Percentiles rank a stretch among this genome's conserved stretches.
phyloP scores from a whole-genome alignment of 352 stramenopile species.

The Phytopythium montanum region DNA sequence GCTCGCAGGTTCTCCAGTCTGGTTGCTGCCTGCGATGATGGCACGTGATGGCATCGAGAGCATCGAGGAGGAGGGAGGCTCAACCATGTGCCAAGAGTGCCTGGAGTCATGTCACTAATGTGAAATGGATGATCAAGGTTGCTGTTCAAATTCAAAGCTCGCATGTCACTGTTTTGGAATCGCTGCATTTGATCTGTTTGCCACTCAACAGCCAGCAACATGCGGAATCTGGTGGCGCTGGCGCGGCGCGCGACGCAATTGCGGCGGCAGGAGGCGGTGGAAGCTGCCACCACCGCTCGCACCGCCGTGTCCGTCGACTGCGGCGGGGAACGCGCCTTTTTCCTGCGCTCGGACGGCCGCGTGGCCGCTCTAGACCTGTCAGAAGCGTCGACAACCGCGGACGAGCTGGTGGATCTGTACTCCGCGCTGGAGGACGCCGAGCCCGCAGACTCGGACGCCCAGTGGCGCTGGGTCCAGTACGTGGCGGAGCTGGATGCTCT shows the following conservation, averaged over 20 bases:
- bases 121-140: no score
- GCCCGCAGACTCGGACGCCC: not conserved
- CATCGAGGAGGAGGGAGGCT: no score
- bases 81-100: not conserved
- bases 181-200: not conserved
- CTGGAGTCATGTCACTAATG: constrained; percentile 2
- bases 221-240: constrained; percentile 64
- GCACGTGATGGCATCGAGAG: no score
- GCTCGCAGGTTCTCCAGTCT: not conserved
- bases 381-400: constrained; percentile 11
- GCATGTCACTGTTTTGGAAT: not conserved
- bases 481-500: constrained; percentile 54
- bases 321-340: constrained; percentile 31
- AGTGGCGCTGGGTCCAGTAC: constrained; percentile 66
- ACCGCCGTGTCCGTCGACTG: constrained; percentile 31
- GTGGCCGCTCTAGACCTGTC: constrained; percentile 27
- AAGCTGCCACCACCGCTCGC: not conserved
- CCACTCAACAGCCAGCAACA: not conserved
- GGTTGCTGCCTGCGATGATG: not conserved
- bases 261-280: constrained; percentile 2
- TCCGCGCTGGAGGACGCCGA: constrained; percentile 1
- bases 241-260: constrained; percentile 42
- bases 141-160: no score
- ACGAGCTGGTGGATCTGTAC: constrained; percentile 31
- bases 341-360: constrained; percentile 25